Conservation (phyloP, 2,329 filamentous ascomycete species). For the Cadophora sp. region DNA sequence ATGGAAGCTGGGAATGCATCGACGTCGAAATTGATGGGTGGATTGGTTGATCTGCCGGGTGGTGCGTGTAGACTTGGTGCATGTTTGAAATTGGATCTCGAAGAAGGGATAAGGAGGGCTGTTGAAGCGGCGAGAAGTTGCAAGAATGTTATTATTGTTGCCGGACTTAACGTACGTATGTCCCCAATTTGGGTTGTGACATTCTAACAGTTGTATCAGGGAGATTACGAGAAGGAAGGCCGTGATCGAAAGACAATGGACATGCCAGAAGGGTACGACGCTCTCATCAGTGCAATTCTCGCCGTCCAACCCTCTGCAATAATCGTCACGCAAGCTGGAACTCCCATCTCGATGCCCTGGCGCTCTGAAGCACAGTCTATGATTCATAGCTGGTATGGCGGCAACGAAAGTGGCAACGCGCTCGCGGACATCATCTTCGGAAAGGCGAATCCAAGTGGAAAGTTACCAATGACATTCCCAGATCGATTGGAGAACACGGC, state of each 20-base stretch:
- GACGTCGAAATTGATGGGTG: slow-evolving; percentile 58
- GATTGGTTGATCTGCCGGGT: slow-evolving; percentile 55
- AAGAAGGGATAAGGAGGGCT: slow-evolving; percentile 9
- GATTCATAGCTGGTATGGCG: slow-evolving; percentile 59
- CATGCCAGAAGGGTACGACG: slow-evolving; percentile 38
- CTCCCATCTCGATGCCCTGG: slow-evolving; percentile 62
- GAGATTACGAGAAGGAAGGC: slow-evolving; percentile 34
- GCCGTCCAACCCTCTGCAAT: slow-evolving; percentile 58
- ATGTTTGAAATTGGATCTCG: slow-evolving; percentile 50
- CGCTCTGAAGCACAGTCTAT: slow-evolving; percentile 36
- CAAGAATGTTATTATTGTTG: slow-evolving; percentile 66
- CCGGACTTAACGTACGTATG: slow-evolving; percentile 56
- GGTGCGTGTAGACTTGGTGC: slow-evolving; percentile 65
- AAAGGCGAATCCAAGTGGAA: slow-evolving; percentile 65
- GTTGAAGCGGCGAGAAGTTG: slow-evolving; percentile 61
- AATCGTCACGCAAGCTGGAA: slow-evolving; percentile 59
- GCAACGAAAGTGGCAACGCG: slow-evolving; percentile 69
- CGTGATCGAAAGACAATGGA: slow-evolving; percentile 38
- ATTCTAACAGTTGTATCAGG: not conserved
- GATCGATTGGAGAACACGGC: slow-evolving; percentile 61
- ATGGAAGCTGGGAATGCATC: slow-evolving; percentile 61
- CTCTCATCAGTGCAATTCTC: slow-evolving; percentile 57
- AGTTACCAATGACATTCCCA: slow-evolving; percentile 66
- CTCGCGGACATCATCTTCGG: slow-evolving; percentile 69
- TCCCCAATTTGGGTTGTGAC: not conserved